Base-by-base conservation (phyloP, 257 asterid species). In the Orobanche coerulescens region DNA sequence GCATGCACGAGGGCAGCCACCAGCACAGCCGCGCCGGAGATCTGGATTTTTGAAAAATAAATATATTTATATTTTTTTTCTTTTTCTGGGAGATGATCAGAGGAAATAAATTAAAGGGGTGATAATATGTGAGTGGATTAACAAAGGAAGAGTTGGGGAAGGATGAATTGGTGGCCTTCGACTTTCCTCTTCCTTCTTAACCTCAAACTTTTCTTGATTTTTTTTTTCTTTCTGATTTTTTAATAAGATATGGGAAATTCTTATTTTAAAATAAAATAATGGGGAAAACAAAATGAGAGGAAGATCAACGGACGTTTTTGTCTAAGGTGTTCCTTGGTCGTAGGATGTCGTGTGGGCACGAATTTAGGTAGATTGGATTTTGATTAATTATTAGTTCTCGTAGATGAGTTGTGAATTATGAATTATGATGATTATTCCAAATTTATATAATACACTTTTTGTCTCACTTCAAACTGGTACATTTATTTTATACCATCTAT, bases 311-410 rank as follows among this genome's bases (percentile, higher is more conserved):
- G 67, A 11, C 19, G 57, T 43, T 8, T 46, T 12, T 14, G 73
- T 33, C 37, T 16, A 49, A 18, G 82, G 82, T 63, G 70, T 39
- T 73, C 77, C 82, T 73, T 77, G 58, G 73, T 66, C 54, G 48
- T 67, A 70, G 82, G 71, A 12, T 65, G 66, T 66, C 73, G 64
- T 54, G 70, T 68, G 75, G 81, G 62, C 61, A 68, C 5, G 19
- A 65, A 60, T 76, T 67, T 47, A 14, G 43, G n/a, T n/a, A n/a
- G n/a, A n/a, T n/a, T n/a, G n/a, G n/a, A n/a, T n/a, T n/a, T n/a
- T n/a, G n/a, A n/a, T n/a, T n/a, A n/a, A n/a, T n/a, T n/a, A n/a
- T n/a, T n/a, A n/a, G n/a, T n/a, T n/a, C n/a, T n/a, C n/a, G n/a
- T n/a, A n/a, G n/a, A n/a, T n/a, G n/a, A 15, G 42, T n/a, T n/a